Conservation (phyloP, 176 grass and related monocot genomes). For the Alopecurus myosuroides region DNA sequence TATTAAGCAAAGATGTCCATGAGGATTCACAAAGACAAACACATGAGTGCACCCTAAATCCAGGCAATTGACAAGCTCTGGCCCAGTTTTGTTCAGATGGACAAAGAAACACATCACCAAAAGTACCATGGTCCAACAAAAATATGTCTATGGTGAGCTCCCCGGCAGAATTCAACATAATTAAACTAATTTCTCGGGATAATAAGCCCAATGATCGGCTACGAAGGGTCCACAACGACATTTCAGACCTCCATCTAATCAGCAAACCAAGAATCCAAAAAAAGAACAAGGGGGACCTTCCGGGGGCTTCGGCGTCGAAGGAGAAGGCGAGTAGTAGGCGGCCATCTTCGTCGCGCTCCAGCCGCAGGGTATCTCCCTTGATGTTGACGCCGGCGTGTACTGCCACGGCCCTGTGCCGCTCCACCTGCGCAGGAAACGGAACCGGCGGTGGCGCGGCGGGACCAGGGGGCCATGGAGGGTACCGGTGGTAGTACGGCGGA, state of each 20-base stretch:
- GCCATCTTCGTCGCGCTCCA: conserved; percentile 33
- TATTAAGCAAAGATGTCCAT: background rate
- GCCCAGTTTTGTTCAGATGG: background rate
- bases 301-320: conserved; percentile 38
- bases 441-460: background rate
- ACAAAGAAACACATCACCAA: background rate
- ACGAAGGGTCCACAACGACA: background rate
- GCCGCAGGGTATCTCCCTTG: conserved; percentile 37
- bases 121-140: background rate
- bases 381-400: conserved; percentile 44
- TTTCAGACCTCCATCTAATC: background rate
- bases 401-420: conserved; percentile 40
- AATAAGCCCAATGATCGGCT: background rate
- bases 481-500: conserved; percentile 14
- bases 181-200: background rate
- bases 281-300: conserved; percentile 27
- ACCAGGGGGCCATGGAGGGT: background rate
- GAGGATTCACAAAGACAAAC: background rate
- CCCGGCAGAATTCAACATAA: background rate
- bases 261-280: background rate
- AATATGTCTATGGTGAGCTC: background rate
- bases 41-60: background rate
- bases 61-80: background rate
- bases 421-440: conserved; percentile 27
- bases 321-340: conserved; percentile 47